Conservation (phyloP, 371 early-diverging fungal species). For the Fennellomyces sp. region DNA sequence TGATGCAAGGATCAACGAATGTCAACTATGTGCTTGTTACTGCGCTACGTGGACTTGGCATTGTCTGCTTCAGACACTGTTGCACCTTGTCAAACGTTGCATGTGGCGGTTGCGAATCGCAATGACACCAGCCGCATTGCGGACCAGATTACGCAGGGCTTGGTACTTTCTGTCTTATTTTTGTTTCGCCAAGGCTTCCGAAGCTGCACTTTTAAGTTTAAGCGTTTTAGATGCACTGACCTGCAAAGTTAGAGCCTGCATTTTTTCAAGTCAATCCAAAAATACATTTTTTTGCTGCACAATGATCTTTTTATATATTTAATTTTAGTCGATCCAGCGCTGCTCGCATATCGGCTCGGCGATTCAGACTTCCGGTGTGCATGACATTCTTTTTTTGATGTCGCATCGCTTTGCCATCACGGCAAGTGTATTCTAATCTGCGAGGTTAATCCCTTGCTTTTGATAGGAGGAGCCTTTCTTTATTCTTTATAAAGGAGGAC, state of each 20-base stretch:
- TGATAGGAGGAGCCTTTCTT: not conserved
- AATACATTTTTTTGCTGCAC: conserved; percentile 1
- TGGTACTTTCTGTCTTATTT: not conserved
- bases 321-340: not conserved
- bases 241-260: not conserved
- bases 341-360: not conserved
- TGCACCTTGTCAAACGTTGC: not conserved
- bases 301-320: not conserved
- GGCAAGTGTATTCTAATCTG: too few species aligned
- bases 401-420: too few species aligned
- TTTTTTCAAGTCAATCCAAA: conserved; percentile 3
- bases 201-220: too few species aligned
- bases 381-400: not conserved
- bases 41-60: too few species aligned
- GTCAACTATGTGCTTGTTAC: too few species aligned
- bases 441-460: not conserved
- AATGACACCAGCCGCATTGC: too few species aligned
- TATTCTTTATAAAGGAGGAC: not conserved
- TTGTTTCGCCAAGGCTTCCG: not conserved
- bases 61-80: too few species aligned
- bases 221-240: not conserved
- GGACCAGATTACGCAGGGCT: too few species aligned
- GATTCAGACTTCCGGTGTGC: too few species aligned
- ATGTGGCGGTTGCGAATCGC: not conserved
- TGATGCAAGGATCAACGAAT: too few species aligned